These are phyloP conservation scores for Ceratobasidium papillatum DNA, from an alignment of 1,284 basidiomycete genomes.

Conservation along the genomic window DNA sequence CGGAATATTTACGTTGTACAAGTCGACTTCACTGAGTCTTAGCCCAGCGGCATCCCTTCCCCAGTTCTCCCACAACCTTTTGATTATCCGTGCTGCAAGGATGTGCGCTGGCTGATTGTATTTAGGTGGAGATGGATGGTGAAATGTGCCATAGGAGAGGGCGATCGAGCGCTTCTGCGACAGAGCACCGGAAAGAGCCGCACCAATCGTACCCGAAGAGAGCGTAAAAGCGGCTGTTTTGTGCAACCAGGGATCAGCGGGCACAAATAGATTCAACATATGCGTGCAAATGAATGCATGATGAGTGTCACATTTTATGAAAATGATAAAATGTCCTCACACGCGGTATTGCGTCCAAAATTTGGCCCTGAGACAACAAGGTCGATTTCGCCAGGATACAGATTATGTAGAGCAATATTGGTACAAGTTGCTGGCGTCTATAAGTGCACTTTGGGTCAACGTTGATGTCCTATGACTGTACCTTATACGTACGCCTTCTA, in stretches of 20 bases:
- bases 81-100: conserved; percentile 72
- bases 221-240: conserved; percentile 79
- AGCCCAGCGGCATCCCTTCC: conserved; percentile 69
- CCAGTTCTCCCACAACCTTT: conserved; percentile 82
- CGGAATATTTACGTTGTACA: conserved; percentile 85
- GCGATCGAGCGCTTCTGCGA: conserved; percentile 76
- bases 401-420: conserved; percentile 87
- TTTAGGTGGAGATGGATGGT: conserved; percentile 69
- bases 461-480: not conserved
- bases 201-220: conserved; percentile 91
- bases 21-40: conserved; percentile 70
- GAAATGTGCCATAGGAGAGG: conserved; percentile 84
- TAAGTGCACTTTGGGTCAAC: not conserved
- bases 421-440: conserved; percentile 91
- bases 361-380: conserved; percentile 60
- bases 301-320: not conserved
- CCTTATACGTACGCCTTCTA: conserved; percentile 73
- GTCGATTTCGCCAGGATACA: conserved; percentile 85
- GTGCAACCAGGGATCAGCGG: conserved; percentile 30
- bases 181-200: conserved; percentile 82
- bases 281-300: conserved; percentile 3
- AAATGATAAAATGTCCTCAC: not conserved
- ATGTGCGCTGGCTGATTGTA: conserved; percentile 74
- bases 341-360: conserved; percentile 54
- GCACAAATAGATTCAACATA: not conserved